Evolutionary conservation across 1,284 basidiomycete species (phyloP).

Genomic region (Cryptococcus jaspeensis): DNA sequence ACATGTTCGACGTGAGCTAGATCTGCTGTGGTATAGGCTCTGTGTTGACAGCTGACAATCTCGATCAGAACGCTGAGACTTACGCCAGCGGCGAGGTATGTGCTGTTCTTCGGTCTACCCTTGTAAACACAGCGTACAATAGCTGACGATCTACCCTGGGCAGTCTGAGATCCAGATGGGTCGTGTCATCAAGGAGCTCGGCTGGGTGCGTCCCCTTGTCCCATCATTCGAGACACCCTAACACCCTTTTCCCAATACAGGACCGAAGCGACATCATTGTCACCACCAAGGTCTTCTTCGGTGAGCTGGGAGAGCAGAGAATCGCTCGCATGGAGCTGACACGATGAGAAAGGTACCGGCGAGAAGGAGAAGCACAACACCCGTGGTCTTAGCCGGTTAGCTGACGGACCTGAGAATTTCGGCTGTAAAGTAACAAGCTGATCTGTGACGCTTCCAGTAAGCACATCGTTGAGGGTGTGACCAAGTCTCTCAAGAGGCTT

Average conservation of each 20-base stretch:
- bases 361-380: slow-evolving; percentile 57
- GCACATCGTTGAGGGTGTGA: slow-evolving; percentile 75
- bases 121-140: too few species aligned
- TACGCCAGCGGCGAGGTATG: slow-evolving; percentile 74
- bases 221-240: not conserved
- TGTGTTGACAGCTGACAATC: slow-evolving; percentile 7
- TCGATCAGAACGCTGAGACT: slow-evolving; percentile 57
- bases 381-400: slow-evolving; percentile 39
- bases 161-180: slow-evolving; percentile 60
- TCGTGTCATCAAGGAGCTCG: slow-evolving; percentile 71
- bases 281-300: slow-evolving; percentile 63
- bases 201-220: slow-evolving; percentile 47
- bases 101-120: not conserved
- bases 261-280: slow-evolving; percentile 70
- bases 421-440: slow-evolving; percentile 4
- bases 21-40: not conserved
- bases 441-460: slow-evolving; percentile 60
- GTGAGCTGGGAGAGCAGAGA: slow-evolving; percentile 15
- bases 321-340: not conserved
- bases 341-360: slow-evolving; percentile 10
- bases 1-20: slow-evolving; percentile 57
- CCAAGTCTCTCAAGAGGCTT: slow-evolving; percentile 66
- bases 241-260: slow-evolving; percentile 1
- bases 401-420: not conserved
- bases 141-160: not conserved